A percentile compares a stretch with the other conserved stretches of the same genome.
Evolutionary conservation across 371 early-diverging fungal genomes (phyloP).

Genomic region (Ecytonucleospora hepatopenaei): DNA sequence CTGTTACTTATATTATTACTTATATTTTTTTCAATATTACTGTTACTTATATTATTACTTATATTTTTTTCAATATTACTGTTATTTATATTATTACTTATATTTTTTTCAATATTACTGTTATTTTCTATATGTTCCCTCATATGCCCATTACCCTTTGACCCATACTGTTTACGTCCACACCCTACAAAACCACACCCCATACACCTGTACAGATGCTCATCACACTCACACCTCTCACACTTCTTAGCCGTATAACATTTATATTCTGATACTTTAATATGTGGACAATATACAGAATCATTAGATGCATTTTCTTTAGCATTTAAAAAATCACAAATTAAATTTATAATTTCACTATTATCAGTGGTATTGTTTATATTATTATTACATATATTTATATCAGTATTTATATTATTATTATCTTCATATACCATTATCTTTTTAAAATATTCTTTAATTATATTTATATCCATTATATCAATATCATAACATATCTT

Average conservation of each 20-base stretch:
- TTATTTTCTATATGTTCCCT: constrained; percentile 60
- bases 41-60: neutral
- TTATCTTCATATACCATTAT: no score
- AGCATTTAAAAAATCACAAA: no score
- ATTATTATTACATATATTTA: no score
- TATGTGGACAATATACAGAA: neutral
- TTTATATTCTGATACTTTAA: neutral
- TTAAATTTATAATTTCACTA: no score
- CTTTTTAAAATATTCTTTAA: no score
- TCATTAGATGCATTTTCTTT: constrained; percentile 17
- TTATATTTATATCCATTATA: no score
- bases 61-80: neutral
- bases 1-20: no score
- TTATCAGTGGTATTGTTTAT: no score
- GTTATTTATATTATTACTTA: constrained; percentile 61
- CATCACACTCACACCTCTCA: constrained; percentile 73
- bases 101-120: constrained; percentile 40
- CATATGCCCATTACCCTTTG: constrained; percentile 97
- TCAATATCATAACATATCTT: no score
- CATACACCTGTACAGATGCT: constrained; percentile 63
- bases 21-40: no score
- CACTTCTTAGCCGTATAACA: constrained; percentile 23
- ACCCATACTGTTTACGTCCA: constrained; percentile 72
- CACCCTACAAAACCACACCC: constrained; percentile 62
- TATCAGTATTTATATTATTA: no score